These are phyloP conservation scores for Chrysoporthe austroafricana DNA, from an alignment of 2,329 filamentous ascomycete genomes.

Conservation along the genomic window DNA sequence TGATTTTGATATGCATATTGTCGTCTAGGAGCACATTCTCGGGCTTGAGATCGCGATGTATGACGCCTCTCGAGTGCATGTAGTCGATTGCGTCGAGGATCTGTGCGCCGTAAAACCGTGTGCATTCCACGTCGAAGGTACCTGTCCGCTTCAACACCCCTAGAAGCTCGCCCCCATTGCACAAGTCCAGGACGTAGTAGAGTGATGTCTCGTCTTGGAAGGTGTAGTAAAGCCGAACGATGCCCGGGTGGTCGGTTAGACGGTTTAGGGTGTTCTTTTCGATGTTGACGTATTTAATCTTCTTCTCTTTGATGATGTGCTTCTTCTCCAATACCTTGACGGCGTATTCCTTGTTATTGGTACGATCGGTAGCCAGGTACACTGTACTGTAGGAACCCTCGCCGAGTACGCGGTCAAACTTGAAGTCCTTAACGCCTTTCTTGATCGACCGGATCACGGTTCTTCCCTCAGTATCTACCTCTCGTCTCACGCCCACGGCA, in stretches of 20 bases:
- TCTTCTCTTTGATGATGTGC: conserved; percentile 99
- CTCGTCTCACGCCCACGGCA: conserved; percentile 79
- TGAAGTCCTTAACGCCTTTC: conserved; percentile 96
- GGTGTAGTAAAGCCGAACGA: conserved; percentile 96
- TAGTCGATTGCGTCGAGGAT: conserved; percentile 96
- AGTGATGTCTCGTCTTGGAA: conserved; percentile 96
- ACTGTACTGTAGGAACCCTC: conserved; percentile 99
- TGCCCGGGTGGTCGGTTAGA: conserved; percentile 92
- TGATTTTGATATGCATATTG: conserved; percentile 98
- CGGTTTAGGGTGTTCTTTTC: conserved; percentile 98
- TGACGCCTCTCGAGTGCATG: conserved; percentile 95
- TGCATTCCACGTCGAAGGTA: conserved; percentile 94
- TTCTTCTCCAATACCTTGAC: conserved; percentile 98
- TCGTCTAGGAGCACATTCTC: conserved; percentile 96
- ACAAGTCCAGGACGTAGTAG: conserved; percentile 95
- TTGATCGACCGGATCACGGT: conserved; percentile 84
- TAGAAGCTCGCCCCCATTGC: conserved; percentile 87
- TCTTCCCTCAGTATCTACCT: conserved; percentile 83
- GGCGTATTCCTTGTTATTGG: conserved; percentile 93
- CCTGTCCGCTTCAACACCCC: conserved; percentile 92
- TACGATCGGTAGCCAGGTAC: conserved; percentile 83
- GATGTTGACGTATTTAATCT: conserved; percentile 99
- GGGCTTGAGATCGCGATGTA: conserved; percentile 94
- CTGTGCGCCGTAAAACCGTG: conserved; percentile 90
- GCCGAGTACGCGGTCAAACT: conserved; percentile 86